Percentiles rank a stretch among this genome's conserved stretches.
Conservation (phyloP, 2,329 filamentous ascomycete genomes). For the Diaporthe citrichinensis region DNA sequence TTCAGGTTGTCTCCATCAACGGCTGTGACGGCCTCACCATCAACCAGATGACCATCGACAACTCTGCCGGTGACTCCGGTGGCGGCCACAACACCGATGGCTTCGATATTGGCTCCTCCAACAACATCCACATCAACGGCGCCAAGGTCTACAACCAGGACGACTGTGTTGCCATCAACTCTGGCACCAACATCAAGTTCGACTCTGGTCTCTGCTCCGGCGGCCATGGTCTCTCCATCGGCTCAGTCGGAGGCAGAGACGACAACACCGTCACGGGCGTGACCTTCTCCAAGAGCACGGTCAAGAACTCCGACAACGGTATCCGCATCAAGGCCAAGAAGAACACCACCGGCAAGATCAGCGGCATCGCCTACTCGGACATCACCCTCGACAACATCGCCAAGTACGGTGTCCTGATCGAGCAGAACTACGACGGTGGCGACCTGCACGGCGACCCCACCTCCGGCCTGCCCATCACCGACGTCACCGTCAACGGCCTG, state of each 20-base stretch:
- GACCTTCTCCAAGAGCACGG: constrained; percentile 60
- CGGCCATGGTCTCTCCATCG: constrained; percentile 69
- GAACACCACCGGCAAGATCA: constrained; percentile 22
- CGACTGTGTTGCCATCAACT: constrained; percentile 71
- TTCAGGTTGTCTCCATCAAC: constrained; percentile 65
- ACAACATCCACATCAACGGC: constrained; percentile 62
- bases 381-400: constrained; percentile 34
- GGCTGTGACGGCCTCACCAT: constrained; percentile 59
- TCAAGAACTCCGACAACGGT: constrained; percentile 68
- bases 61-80: constrained; percentile 64
- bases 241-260: constrained; percentile 67
- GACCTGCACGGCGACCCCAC: constrained; percentile 37
- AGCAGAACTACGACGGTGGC: constrained; percentile 41
- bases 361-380: constrained; percentile 26
- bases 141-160: constrained; percentile 71
- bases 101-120: constrained; percentile 64
- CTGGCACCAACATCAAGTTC: constrained; percentile 59
- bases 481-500: constrained; percentile 35
- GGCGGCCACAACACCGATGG: constrained; percentile 67
- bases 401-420: constrained; percentile 41
- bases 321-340: constrained; percentile 38
- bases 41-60: constrained; percentile 68
- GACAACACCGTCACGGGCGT: constrained; percentile 68
- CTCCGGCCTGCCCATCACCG: constrained; percentile 38
- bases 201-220: constrained; percentile 60